Conservation (phyloP, 441 rosid species). For the Gossypium schwendimanii region DNA sequence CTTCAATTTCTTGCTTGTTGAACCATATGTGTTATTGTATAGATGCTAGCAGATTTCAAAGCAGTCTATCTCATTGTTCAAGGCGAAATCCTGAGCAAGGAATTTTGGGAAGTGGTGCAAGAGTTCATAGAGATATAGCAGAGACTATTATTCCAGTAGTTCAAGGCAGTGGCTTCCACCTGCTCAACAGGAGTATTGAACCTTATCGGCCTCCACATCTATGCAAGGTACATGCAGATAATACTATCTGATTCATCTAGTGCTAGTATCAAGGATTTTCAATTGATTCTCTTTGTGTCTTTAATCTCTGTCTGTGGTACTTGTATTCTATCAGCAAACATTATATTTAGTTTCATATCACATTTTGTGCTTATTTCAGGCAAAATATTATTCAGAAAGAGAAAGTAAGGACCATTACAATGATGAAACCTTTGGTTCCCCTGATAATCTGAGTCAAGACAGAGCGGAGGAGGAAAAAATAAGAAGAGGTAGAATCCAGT, state of each 20-base stretch:
- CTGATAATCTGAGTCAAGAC: conserved; percentile 13
- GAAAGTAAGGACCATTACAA: conserved; percentile 15
- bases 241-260: not conserved
- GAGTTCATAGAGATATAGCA: conserved; percentile 12
- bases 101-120: conserved; percentile 22
- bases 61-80: conserved; percentile 15
- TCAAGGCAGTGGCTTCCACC: conserved; percentile 6
- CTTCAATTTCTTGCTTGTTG: conserved; percentile 4
- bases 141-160: conserved; percentile 12
- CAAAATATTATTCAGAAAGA: conserved; percentile 15
- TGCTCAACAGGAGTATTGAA: conserved; percentile 22
- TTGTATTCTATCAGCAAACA: not conserved
- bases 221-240: conserved; percentile 20
- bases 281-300: not conserved
- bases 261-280: not conserved
- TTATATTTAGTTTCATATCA: not conserved
- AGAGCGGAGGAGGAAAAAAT: conserved; percentile 21
- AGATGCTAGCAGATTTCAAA: conserved; percentile 22
- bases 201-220: conserved; percentile 33
- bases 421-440: conserved; percentile 18
- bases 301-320: not conserved
- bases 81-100: conserved; percentile 19
- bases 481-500: conserved; percentile 21
- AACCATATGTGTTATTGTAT: conserved; percentile 14
- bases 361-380: conserved; percentile 14